A percentile compares a stretch with the other conserved stretches of the same genome.
Evolutionary conservation across 108 stramenopile species (phyloP).

Genomic region (Cyclostephanos tholiformis): DNA sequence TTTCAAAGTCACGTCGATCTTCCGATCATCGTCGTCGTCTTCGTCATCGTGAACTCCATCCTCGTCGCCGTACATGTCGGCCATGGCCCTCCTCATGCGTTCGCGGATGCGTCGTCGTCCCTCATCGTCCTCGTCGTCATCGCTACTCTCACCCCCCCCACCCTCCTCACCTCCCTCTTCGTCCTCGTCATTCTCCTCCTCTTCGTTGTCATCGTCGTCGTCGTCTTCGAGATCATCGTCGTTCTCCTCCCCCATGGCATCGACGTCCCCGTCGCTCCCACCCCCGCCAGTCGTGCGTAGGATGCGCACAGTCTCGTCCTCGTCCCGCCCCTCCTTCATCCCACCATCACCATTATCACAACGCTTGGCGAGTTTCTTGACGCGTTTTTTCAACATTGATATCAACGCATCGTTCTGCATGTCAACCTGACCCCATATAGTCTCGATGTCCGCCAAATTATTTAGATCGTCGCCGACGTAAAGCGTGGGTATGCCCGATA

Average conservation of each 20-base stretch:
- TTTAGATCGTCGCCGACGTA: slow-evolving; percentile 19
- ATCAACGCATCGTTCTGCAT: slow-evolving; percentile 81
- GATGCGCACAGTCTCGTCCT: slow-evolving; percentile 33
- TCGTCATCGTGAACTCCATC: slow-evolving; percentile 30
- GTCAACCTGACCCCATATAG: slow-evolving; percentile 92
- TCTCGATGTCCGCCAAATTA: slow-evolving; percentile 66
- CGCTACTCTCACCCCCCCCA: slow-evolving; percentile 39
- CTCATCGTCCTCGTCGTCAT: slow-evolving; percentile 45
- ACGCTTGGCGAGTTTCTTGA: slow-evolving; percentile 59
- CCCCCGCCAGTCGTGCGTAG: slow-evolving; percentile 48
- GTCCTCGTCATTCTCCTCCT: slow-evolving; percentile 5
- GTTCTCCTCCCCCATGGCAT: slow-evolving; percentile 26
- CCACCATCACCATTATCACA: slow-evolving; percentile 23
- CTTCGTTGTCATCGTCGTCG: background rate
- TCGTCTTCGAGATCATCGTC: slow-evolving; percentile 22
- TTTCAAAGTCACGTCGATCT: slow-evolving; percentile 38
- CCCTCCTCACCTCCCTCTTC: slow-evolving; percentile 31
- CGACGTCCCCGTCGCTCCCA: slow-evolving; percentile 22
- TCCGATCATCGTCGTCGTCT: slow-evolving; percentile 17
- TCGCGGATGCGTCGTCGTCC: slow-evolving; percentile 68
- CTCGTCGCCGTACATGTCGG: slow-evolving; percentile 58
- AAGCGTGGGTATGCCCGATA: slow-evolving; percentile 32
- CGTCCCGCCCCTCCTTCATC: background rate
- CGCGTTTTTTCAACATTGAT: slow-evolving; percentile 58
- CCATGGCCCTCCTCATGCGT: slow-evolving; percentile 86